A percentile compares a stretch with the other conserved stretches of the same genome.
Conservation (phyloP, 2,329 filamentous ascomycete species). For the Cladosporium colombiae region DNA sequence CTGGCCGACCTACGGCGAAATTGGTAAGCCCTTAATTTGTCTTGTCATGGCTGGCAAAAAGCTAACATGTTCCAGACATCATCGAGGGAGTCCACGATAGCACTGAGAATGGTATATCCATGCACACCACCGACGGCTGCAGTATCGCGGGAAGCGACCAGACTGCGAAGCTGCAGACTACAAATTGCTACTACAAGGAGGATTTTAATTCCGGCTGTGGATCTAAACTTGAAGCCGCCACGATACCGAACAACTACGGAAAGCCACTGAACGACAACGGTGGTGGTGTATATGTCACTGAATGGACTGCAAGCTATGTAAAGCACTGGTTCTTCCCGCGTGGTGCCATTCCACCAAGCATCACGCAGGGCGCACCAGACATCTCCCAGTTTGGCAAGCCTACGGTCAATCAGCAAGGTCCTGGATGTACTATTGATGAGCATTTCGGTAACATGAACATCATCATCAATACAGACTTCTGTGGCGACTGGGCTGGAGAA, state of each 20-base stretch:
- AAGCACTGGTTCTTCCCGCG: constrained; percentile 41
- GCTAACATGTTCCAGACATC: constrained; percentile 32
- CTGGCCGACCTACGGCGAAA: constrained; percentile 39
- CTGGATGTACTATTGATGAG: constrained; percentile 38
- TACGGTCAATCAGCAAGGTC: constrained; percentile 60
- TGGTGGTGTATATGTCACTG: constrained; percentile 40
- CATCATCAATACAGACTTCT: constrained; percentile 45
- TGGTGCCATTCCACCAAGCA: constrained; percentile 39
- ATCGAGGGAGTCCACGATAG: constrained; percentile 40
- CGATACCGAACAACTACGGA: constrained; percentile 38
- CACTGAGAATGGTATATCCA: constrained; percentile 31
- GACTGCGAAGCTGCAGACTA: constrained; percentile 30
- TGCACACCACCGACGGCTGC: constrained; percentile 38
- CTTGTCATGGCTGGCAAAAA: not conserved
- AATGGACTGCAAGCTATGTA: constrained; percentile 39
- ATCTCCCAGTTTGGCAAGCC: constrained; percentile 63
- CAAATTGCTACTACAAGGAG: constrained; percentile 31
- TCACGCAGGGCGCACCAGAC: constrained; percentile 55
- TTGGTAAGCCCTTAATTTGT: constrained; percentile 27
- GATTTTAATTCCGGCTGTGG: constrained; percentile 38
- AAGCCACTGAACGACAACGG: constrained; percentile 33
- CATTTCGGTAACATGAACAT: constrained; percentile 42
- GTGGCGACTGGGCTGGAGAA: constrained; percentile 40
- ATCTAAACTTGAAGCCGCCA: constrained; percentile 23
- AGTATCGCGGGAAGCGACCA: constrained; percentile 35